Conservation (phyloP, 495 filamentous ascomycete genomes). For the Podospora tetraspora region DNA sequence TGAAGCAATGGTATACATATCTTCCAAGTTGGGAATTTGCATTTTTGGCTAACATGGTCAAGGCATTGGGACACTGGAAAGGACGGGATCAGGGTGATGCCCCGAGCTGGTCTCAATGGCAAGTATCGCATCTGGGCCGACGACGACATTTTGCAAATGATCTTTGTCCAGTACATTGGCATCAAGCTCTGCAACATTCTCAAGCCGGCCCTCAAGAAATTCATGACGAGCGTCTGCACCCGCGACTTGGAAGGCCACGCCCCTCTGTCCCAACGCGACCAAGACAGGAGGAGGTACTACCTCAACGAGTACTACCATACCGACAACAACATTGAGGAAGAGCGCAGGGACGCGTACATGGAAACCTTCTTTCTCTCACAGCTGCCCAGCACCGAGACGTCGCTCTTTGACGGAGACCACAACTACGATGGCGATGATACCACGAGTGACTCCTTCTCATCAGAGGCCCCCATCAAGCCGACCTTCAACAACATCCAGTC, state of each 20-base stretch:
- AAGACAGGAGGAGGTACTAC: conserved; percentile 20
- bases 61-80: conserved; percentile 48
- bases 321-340: conserved; percentile 16
- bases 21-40: background rate
- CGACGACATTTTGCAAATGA: conserved; percentile 60
- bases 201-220: conserved; percentile 36
- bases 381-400: conserved; percentile 46
- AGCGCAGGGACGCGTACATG: conserved; percentile 22
- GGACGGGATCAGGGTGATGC: conserved; percentile 52
- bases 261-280: conserved; percentile 13
- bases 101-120: conserved; percentile 60
- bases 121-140: conserved; percentile 65
- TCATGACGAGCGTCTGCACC: conserved; percentile 26
- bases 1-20: conserved; percentile 45
- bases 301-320: conserved; percentile 11
- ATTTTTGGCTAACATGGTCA: background rate
- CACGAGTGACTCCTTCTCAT: conserved; percentile 1
- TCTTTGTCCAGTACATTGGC: conserved; percentile 62
- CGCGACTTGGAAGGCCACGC: conserved; percentile 12
- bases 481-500: background rate
- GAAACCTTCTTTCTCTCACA: conserved; percentile 38
- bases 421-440: conserved; percentile 24
- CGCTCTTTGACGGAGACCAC: conserved; percentile 25
- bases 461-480: background rate
- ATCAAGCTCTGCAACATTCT: conserved; percentile 51